Base-by-base conservation (phyloP, 1,284 basidiomycete species). In the Bjerkandera adusta region DNA sequence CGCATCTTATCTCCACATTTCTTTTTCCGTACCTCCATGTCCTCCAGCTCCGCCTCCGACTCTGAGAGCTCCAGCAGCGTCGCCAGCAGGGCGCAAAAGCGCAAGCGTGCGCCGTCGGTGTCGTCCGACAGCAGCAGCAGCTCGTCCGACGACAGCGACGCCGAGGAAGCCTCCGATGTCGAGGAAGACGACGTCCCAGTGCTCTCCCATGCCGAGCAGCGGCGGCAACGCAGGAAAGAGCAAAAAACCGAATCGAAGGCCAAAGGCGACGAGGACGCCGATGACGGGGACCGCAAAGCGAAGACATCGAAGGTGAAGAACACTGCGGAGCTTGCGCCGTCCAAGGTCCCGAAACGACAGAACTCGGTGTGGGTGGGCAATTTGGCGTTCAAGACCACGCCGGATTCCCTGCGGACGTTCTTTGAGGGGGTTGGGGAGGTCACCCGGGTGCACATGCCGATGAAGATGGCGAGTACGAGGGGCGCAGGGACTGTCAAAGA, bases 301-400 rank as follows among this genome's bases (percentile, higher is more conserved):
- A 69, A 49, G 79, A 77, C 25, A 47, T 47, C 42, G 27, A 59
- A 55, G 25, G 58, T 54, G 25, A 53, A 60, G 49, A 59, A 56
- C 52, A 51, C 56, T 20, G 57, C 59, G 12, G 57, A 65, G 38
- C 52, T 61, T n/a, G 49, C 53, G 5, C 61, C 61, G 7, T 60
- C 59, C 13, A 63, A 64, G 48, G 36, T 57, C 21, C 69, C 61
- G 40, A 71, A 81, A 64, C 77, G 83, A 33, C 81, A 91, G 60
- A 85, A 92, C 59, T 92, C 90, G 3, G 75, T 99, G 29, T 99
- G 96, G 92, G 84, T 98, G 30, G 96, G 97, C 36, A 99, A 99
- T 66, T 64, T 99, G 61, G 81, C 90, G 15, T 99, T 91, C 77
- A 89, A 89, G 67, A 97, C 95, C 15, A 90, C 85, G 0, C 68